Percentiles rank a stretch among this genome's conserved stretches.
phyloP scores from a whole-genome alignment of 192 early-diverging fungal species.

The Helicostylum pulchrum region DNA sequence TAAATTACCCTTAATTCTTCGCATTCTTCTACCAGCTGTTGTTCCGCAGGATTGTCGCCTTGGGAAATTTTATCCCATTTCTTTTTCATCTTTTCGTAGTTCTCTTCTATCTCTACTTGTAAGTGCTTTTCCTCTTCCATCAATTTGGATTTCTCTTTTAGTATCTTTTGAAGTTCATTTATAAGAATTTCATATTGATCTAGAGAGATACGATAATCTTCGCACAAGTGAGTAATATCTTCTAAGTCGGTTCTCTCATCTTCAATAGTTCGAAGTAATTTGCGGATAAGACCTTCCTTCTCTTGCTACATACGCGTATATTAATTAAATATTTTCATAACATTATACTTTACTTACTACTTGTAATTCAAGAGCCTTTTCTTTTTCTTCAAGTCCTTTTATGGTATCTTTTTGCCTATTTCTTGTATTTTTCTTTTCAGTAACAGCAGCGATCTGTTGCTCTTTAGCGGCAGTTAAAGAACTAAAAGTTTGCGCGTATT shows the following conservation, averaged over 20 bases:
- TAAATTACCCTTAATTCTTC: slow-evolving; percentile 35
- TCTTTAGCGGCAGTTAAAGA: slow-evolving; percentile 69
- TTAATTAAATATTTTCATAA: not conserved
- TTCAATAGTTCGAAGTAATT: slow-evolving; percentile 47
- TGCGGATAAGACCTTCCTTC: slow-evolving; percentile 63
- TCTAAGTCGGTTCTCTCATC: slow-evolving; percentile 50
- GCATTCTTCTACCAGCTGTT: slow-evolving; percentile 46
- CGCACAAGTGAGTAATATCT: slow-evolving; percentile 56
- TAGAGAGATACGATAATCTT: slow-evolving; percentile 63
- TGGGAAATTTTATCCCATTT: slow-evolving; percentile 66
- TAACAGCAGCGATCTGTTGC: slow-evolving; percentile 57
- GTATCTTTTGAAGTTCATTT: slow-evolving; percentile 54
- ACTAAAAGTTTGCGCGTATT: slow-evolving; percentile 81
- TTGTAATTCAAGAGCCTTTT: slow-evolving; percentile 65
- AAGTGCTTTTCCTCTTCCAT: slow-evolving; percentile 59
- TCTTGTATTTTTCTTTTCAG: slow-evolving; percentile 69
- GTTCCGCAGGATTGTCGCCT: slow-evolving; percentile 56
- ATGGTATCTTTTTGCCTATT: slow-evolving; percentile 87
- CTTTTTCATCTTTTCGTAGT: slow-evolving; percentile 49
- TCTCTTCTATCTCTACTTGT: slow-evolving; percentile 57
- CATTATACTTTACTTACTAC: slow-evolving; percentile 43
- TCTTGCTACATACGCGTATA: slow-evolving; percentile 34
- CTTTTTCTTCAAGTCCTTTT: slow-evolving; percentile 74
- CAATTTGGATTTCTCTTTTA: slow-evolving; percentile 62
- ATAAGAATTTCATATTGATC: slow-evolving; percentile 52